Conservation (phyloP, 306 rosid species). For the Quercus aquifolioides region DNA sequence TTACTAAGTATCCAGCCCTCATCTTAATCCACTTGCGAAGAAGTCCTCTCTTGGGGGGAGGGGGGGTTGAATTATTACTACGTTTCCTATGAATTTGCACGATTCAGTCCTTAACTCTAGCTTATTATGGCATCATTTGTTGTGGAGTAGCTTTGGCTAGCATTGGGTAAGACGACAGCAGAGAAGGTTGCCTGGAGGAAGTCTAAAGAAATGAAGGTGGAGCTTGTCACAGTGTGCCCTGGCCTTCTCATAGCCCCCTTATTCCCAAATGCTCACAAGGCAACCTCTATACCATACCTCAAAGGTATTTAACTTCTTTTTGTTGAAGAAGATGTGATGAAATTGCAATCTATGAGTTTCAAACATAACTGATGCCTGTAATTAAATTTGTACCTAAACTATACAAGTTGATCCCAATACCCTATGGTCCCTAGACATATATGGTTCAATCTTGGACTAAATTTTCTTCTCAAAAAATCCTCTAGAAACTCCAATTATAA, state of each 20-base stretch:
- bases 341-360: neutral
- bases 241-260: neutral
- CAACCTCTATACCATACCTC: neutral
- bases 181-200: neutral
- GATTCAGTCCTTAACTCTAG: neutral
- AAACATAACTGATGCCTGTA: too few species aligned
- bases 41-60: too few species aligned
- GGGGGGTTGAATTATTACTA: too few species aligned
- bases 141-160: neutral
- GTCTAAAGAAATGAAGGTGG: conserved; percentile 2
- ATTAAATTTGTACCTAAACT: too few species aligned
- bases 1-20: too few species aligned
- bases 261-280: neutral
- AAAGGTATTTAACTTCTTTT: neutral
- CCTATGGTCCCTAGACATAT: too few species aligned
- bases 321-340: neutral
- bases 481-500: too few species aligned
- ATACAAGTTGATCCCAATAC: too few species aligned
- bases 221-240: neutral
- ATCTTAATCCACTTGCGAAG: too few species aligned
- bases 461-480: too few species aligned
- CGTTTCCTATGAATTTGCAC: too few species aligned
- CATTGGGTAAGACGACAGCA: neutral
- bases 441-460: too few species aligned
- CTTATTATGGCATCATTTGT: neutral